Conservation (phyloP, 2,329 filamentous ascomycete genomes). For the Penicillium sumatraense region DNA sequence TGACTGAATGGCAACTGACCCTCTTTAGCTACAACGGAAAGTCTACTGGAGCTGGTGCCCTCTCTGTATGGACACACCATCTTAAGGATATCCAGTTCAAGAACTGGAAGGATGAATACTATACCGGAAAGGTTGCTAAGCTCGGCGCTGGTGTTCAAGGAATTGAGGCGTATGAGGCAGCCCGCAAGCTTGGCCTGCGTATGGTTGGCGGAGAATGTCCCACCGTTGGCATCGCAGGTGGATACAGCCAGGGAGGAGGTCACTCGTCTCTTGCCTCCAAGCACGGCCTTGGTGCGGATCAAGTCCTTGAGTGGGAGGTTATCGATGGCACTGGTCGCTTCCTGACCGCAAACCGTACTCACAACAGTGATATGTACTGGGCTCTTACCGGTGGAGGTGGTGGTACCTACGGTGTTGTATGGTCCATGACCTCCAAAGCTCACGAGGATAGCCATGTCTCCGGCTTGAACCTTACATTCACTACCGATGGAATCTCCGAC, state of each 20-base stretch:
- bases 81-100: constrained; percentile 34
- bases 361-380: constrained; percentile 26
- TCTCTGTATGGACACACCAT: constrained; percentile 39
- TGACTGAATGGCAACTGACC: background rate
- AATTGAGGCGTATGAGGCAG: constrained; percentile 52
- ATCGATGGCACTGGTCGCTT: constrained; percentile 49
- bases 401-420: constrained; percentile 63
- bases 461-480: constrained; percentile 53
- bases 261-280: constrained; percentile 58
- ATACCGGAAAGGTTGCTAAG: constrained; percentile 58
- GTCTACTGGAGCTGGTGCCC: constrained; percentile 61
- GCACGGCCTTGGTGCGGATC: constrained; percentile 64
- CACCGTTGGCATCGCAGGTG: constrained; percentile 63
- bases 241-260: constrained; percentile 65
- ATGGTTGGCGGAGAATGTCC: constrained; percentile 61
- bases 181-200: constrained; percentile 51
- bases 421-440: constrained; percentile 59
- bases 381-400: constrained; percentile 37
- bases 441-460: constrained; percentile 51
- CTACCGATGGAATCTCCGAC: constrained; percentile 33
- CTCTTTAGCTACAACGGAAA: constrained; percentile 14
- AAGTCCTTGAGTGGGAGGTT: constrained; percentile 61
- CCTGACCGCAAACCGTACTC: constrained; percentile 19
- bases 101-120: constrained; percentile 46
- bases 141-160: constrained; percentile 61